Evolutionary conservation across 2,329 filamentous ascomycete genomes (phyloP).

Genomic region (Mariannaea sp.): DNA sequence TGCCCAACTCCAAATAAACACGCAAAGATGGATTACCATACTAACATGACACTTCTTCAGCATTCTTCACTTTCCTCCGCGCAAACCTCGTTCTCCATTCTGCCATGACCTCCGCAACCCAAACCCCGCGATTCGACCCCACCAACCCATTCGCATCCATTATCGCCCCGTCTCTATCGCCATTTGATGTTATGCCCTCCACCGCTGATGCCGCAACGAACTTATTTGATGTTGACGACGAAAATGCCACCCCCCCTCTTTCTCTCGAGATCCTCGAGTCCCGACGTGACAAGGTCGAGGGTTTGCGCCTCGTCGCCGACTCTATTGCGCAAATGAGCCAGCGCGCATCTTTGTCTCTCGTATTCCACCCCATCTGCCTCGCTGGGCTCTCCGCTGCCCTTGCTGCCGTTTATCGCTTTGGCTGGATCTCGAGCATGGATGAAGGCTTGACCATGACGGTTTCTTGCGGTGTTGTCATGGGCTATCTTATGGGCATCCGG

Average conservation of each 20-base stretch:
- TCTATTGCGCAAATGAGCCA: slow-evolving; percentile 83
- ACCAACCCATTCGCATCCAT: slow-evolving; percentile 42
- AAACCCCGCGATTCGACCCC: slow-evolving; percentile 67
- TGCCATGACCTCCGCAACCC: slow-evolving; percentile 65
- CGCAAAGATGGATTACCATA: slow-evolving; percentile 1
- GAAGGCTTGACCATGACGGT: slow-evolving; percentile 61
- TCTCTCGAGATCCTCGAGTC: slow-evolving; percentile 61
- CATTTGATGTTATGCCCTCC: slow-evolving; percentile 52
- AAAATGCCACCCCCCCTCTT: slow-evolving; percentile 62
- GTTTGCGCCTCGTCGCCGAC: slow-evolving; percentile 76
- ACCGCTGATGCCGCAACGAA: slow-evolving; percentile 56
- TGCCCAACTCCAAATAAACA: background rate
- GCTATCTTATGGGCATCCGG: slow-evolving; percentile 65
- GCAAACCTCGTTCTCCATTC: slow-evolving; percentile 76
- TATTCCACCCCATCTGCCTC: slow-evolving; percentile 65
- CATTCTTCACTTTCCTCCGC: slow-evolving; percentile 81
- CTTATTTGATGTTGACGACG: slow-evolving; percentile 53
- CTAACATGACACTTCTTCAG: slow-evolving; percentile 50
- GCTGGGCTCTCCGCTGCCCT: slow-evolving; percentile 52
- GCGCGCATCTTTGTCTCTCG: slow-evolving; percentile 63
- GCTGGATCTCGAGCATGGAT: slow-evolving; percentile 54
- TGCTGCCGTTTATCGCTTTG: slow-evolving; percentile 51
- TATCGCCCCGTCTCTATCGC: slow-evolving; percentile 58
- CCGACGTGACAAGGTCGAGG: slow-evolving; percentile 66
- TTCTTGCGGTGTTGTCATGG: slow-evolving; percentile 64